phyloP scores from a whole-genome alignment of 2,329 filamentous ascomycete genomes.

The Myriosclerotinia duriaeana region DNA sequence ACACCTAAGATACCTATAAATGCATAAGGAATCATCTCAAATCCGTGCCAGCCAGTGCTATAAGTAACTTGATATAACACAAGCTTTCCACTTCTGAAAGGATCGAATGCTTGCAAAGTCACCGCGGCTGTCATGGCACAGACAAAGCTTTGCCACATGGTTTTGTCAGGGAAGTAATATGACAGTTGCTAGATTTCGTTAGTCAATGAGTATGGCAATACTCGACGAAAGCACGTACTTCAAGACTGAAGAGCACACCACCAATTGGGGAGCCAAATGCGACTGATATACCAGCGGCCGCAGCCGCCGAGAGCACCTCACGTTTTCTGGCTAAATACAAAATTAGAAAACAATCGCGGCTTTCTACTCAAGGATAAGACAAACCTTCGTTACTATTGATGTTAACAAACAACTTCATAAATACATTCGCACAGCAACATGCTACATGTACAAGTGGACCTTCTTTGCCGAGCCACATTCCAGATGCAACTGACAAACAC shows the following conservation, averaged over 20 bases:
- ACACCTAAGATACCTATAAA: slow-evolving; percentile 80
- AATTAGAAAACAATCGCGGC: background rate
- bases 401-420: slow-evolving; percentile 82
- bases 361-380: slow-evolving; percentile 24
- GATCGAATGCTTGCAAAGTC: slow-evolving; percentile 87
- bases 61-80: slow-evolving; percentile 96
- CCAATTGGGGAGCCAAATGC: slow-evolving; percentile 72
- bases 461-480: slow-evolving; percentile 96
- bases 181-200: slow-evolving; percentile 69
- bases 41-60: slow-evolving; percentile 86
- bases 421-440: slow-evolving; percentile 91
- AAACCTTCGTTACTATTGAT: slow-evolving; percentile 84
- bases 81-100: slow-evolving; percentile 91
- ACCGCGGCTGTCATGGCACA: slow-evolving; percentile 99
- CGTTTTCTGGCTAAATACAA: slow-evolving; percentile 72
- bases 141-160: slow-evolving; percentile 99
- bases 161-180: slow-evolving; percentile 98
- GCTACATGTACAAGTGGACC: slow-evolving; percentile 93
- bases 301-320: slow-evolving; percentile 88
- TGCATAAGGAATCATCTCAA: slow-evolving; percentile 86
- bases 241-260: slow-evolving; percentile 92
- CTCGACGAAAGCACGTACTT: slow-evolving; percentile 50
- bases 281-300: slow-evolving; percentile 62
- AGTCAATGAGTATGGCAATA: slow-evolving; percentile 22
- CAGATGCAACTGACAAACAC: slow-evolving; percentile 88